phyloP scores from a whole-genome alignment of 1,284 basidiomycete species.

The Microbotryum scabiosae region DNA sequence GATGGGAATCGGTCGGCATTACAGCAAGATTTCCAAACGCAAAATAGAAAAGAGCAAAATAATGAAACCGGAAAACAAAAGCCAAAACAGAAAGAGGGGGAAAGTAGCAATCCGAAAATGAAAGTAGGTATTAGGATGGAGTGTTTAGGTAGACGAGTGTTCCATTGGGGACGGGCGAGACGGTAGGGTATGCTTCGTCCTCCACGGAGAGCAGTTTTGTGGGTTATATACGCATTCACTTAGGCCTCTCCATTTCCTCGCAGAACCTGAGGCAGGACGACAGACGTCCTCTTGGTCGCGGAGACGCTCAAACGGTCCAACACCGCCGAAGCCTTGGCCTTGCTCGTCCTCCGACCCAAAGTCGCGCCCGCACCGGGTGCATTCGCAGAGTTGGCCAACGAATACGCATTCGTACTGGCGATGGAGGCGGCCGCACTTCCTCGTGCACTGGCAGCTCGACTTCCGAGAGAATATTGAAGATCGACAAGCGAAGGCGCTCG shows the following conservation, averaged over 20 bases:
- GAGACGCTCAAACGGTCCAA: background rate
- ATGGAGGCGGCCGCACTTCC: constrained; percentile 3
- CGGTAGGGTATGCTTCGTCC: background rate
- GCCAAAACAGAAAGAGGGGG: too few relatives aligned
- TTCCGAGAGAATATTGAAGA: constrained; percentile 8
- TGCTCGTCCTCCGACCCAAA: background rate
- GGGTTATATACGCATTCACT: too few relatives aligned
- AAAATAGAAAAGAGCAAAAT: too few relatives aligned
- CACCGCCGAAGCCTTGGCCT: constrained; percentile 1
- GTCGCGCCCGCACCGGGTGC: background rate
- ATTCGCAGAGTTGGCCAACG: background rate
- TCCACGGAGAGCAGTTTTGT: background rate
- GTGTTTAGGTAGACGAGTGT: background rate
- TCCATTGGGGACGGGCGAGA: background rate
- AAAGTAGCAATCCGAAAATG: background rate
- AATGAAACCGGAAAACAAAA: background rate
- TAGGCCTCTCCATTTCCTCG: too few relatives aligned
- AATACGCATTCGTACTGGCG: constrained; percentile 3
- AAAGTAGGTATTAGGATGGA: background rate
- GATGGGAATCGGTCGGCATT: too few relatives aligned
- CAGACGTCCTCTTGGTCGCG: background rate
- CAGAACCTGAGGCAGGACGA: background rate
- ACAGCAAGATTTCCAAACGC: too few relatives aligned
- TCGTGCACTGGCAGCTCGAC: background rate
- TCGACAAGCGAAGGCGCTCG: constrained; percentile 11